These are phyloP conservation scores for Scalesia atractyloides DNA, from an alignment of 129 eudicot species.

Conservation along the genomic window DNA sequence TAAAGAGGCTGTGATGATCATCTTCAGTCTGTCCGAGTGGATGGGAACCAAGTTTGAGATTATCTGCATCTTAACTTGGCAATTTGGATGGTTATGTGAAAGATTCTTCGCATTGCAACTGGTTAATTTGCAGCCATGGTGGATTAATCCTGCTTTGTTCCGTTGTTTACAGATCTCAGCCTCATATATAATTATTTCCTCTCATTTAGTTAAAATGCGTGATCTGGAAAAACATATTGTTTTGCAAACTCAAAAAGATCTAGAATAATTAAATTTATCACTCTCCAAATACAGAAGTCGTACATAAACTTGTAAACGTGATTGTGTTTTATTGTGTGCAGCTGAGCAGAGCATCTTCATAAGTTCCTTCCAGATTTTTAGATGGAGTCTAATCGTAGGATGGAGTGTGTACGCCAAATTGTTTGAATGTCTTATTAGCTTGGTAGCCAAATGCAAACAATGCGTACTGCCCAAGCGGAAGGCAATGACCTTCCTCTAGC, in stretches of 20 bases:
- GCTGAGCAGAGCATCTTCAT: slow-evolving; percentile 3
- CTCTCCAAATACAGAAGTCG: too few species aligned
- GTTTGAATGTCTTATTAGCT: neutral
- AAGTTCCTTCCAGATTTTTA: neutral
- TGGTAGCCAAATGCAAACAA: neutral
- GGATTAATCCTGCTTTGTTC: neutral
- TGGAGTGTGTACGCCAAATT: neutral
- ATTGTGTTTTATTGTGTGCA: too few species aligned
- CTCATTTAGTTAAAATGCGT: too few species aligned
- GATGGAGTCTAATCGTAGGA: neutral
- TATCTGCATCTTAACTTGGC: slow-evolving; percentile 2
- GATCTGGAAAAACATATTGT: too few species aligned
- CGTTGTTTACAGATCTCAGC: slow-evolving; percentile 11
- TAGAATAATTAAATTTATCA: too few species aligned
- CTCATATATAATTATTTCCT: neutral
- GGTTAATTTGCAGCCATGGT: too few species aligned
- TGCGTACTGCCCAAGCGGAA: neutral
- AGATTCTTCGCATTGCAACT: slow-evolving; percentile 14
- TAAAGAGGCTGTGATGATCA: slow-evolving; percentile 14
- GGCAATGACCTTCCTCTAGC: too few species aligned
- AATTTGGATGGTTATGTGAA: neutral
- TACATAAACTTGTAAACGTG: too few species aligned
- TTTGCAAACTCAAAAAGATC: too few species aligned
- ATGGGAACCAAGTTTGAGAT: slow-evolving; percentile 21
- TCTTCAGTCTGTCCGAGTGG: slow-evolving; percentile 3